Conservation (phyloP, 352 stramenopile genomes). For the Phytophthora podocarpi region DNA sequence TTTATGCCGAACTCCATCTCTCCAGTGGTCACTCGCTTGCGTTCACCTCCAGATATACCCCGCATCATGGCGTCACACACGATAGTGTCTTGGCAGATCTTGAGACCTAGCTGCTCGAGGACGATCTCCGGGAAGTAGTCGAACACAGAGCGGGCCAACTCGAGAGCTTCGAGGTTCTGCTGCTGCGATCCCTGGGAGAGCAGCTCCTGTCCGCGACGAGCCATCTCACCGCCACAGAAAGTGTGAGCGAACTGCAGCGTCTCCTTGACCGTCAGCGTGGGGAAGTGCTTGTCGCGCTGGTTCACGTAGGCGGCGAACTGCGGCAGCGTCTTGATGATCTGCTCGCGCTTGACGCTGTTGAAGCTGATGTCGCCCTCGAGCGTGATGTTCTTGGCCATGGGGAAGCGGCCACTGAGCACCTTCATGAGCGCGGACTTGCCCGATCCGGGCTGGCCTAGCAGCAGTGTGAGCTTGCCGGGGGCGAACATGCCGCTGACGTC, state of each 20-base stretch:
- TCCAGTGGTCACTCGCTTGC: conserved; percentile 69
- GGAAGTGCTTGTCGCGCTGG: conserved; percentile 52
- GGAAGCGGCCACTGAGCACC: conserved; percentile 38
- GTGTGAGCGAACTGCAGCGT: conserved; percentile 51
- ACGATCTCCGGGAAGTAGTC: conserved; percentile 46
- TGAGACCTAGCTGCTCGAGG: conserved; percentile 40
- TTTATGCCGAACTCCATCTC: conserved; percentile 86
- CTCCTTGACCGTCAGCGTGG: conserved; percentile 50
- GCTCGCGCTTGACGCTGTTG: conserved; percentile 32
- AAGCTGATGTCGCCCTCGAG: conserved; percentile 39
- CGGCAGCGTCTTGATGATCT: conserved; percentile 37
- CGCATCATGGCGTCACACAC: conserved; percentile 36
- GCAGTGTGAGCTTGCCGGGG: conserved; percentile 37
- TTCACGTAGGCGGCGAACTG: conserved; percentile 48
- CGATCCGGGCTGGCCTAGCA: conserved; percentile 38
- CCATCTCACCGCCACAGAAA: conserved; percentile 34
- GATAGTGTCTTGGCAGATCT: conserved; percentile 15
- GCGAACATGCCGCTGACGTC: conserved; percentile 36
- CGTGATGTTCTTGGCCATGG: conserved; percentile 35
- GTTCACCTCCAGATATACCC: conserved; percentile 74
- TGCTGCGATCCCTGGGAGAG: conserved; percentile 34
- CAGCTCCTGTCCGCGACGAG: conserved; percentile 24
- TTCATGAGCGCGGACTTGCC: conserved; percentile 46
- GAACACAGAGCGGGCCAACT: conserved; percentile 29
- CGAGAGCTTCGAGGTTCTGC: conserved; percentile 29